Evolutionary conservation across 306 rosid species (phyloP), one percentile per base, ranked within the genome.

Genomic region (Cucurbita argyrosperma): DNA sequence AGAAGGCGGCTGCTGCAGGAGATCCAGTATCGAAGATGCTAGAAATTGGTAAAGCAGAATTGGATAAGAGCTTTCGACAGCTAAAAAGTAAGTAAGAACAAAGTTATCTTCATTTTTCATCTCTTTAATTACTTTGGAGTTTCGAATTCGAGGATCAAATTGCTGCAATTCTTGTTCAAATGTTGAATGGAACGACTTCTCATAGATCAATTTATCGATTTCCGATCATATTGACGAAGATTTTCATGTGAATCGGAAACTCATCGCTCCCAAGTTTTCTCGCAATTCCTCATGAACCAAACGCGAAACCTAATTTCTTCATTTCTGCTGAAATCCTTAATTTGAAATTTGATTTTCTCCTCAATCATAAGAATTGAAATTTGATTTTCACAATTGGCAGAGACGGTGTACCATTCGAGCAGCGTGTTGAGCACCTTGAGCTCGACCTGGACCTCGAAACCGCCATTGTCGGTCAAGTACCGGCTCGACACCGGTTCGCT

Each of bases 401-500:
- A 91, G 84, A 95, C 97, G 7, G 92, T 95, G 81, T 95, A 95
- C 79, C 99, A 95, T 79, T 95, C 99, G 65, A 91, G 84, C 74
- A 89, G 97, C 56, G 57, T 95, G 75, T 77, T 95, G 67, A 91
- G 99, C 82, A 95, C 73, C 73, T 79, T 95, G 78, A 95, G 99
- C 81, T 95, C 99, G n/a, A 91, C 79, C 74, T 95, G 99, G 99
- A 85, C 96, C 40, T 95, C 97, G 6, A 95, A 95, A 71, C 99
- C 99, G 54, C 99, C 99, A 3, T 77, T 95, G 76, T 92, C 89
- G 26, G 99, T 95, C 50, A 95, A 79, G 86, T 95, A 95, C 83
- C 82, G 83, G 75, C 88, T 95, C 4, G 99, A 91, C 46, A 49
- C 96, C 46, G 86, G 76, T 54, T 80, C 89, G 0, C 91, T 89